Evolutionary conservation across 2,329 filamentous ascomycete species (phyloP), one percentile per base, ranked within the genome.

Genomic region (Fusarium verrucosum): DNA sequence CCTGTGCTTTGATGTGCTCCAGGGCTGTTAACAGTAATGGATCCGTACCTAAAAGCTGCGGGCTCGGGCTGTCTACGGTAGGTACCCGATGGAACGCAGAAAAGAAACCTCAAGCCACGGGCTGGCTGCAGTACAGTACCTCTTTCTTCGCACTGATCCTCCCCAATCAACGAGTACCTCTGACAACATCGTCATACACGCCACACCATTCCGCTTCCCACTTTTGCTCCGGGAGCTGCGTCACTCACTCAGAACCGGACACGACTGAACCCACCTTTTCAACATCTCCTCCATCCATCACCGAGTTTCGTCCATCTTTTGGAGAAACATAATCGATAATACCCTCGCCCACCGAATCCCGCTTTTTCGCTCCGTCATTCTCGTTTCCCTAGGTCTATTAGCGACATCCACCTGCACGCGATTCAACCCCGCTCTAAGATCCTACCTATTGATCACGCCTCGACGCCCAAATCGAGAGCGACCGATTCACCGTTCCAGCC

Each of bases 201-300:
- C 65, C 65, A 68, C 61, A 66, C 51, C 60, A 68, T 65, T 65
- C 65, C 64, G 26, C 51, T 71, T 63, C 67, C 69, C 67, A 69
- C 69, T 71, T 71, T 70, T 71, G 67, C 67, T 66, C 53, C 38
- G 25, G 47, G 36, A 61, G 42, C 51, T 70, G 57, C 62, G 65
- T 68, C 64, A 65, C 64, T 64, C 63, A 61, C 10, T 56, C 59
- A 45, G 32, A 64, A n/a, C 42, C 32, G 41, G 50, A 65, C 46
- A 56, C 50, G 61, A 61, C 30, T 30, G 42, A 67, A 64, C 46
- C 50, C 59, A 58, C 54, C 64, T 47, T 62, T 60, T 20, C 46
- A 60, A 51, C 22, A 46, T 46, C 47, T 30, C 37, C 51, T 35
- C 55, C 63, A 46, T 35, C 55, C 63, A 46, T 66, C 59, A 43